Conservation (phyloP, 164 flowering plant genomes). For the Aristolochia fimbriata region DNA sequence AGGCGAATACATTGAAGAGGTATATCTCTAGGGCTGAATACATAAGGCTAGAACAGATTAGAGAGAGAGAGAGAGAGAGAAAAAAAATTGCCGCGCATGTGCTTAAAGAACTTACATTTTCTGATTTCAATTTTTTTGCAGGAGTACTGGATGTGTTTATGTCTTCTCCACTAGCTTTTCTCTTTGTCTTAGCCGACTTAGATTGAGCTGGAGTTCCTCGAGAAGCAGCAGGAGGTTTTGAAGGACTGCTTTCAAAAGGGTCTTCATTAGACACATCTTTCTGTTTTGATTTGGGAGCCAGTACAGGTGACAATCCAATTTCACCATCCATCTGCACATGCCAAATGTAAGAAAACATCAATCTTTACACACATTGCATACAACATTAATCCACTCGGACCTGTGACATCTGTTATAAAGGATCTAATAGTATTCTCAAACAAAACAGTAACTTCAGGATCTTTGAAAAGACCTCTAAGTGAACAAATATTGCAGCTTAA, state of each 20-base stretch:
- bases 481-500: background rate
- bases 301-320: constrained; percentile 39
- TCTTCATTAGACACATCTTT: constrained; percentile 79
- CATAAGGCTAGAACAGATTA: background rate
- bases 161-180: constrained; percentile 71
- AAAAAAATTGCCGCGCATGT: background rate
- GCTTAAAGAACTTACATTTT: constrained; percentile 17
- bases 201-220: constrained; percentile 58
- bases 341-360: background rate
- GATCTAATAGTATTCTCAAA: background rate
- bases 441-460: background rate
- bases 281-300: constrained; percentile 71
- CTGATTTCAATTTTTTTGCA: constrained; percentile 63
- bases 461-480: background rate
- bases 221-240: constrained; percentile 47
- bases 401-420: too few relatives aligned
- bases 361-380: background rate
- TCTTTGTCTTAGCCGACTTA: constrained; percentile 78
- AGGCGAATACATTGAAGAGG: background rate
- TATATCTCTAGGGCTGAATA: background rate
- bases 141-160: constrained; percentile 46
- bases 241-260: constrained; percentile 60
- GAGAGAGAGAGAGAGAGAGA: background rate
- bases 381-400: too few relatives aligned
- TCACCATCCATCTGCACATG: constrained; percentile 65